Evolutionary conservation across 139 green algal genomes (phyloP), one percentile per base, ranked within the genome.

Genomic region (Chlorella ohadii): DNA sequence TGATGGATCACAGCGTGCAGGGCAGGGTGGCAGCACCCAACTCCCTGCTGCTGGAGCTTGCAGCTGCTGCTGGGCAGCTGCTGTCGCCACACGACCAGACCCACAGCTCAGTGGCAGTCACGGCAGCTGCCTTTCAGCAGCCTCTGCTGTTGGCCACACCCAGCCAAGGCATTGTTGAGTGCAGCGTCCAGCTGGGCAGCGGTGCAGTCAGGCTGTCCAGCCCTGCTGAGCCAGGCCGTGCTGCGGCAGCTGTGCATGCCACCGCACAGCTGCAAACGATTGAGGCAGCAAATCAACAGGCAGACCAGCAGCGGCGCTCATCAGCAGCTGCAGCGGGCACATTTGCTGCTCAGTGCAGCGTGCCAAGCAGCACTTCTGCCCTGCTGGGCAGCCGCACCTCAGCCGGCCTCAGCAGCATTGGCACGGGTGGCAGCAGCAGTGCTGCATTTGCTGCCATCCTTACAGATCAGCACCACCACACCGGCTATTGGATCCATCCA

Each of bases 21-120:
- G 90, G 55, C 79, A 20, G 59, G 88, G 1, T 47, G 19, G 57
- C 94, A 1, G 63, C 93, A 36, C 94, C 94, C 6, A 91, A 82
- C 4, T 85, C 90, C 0, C 56, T 86, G 56, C 87, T 95, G 34
- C 61, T 94, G 56, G 90, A 94, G 59, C 72, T 93, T 66, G 92
- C 87, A 15, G 7, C 22, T 0, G 65, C 72, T 1, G 82, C 87
- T 12, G 89, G 55, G 36, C 38, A 77, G 72, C 34, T 84, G 41
- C 70, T 86, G 23, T n/a, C 57, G 12, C 9, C 41, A 33, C 51
- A 44, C 0, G 44, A 67, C 51, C 39, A 70, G 34, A 31, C 19
- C 9, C 16, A 25, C 22, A 70, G 22, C 15, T 0, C 16, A 20
- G 41, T 86, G n/a, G 81, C 64, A 25, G 39, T 94, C 34, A 27